Conservation (phyloP, 345 rosid genomes). For the Ceriops zippeliana region DNA sequence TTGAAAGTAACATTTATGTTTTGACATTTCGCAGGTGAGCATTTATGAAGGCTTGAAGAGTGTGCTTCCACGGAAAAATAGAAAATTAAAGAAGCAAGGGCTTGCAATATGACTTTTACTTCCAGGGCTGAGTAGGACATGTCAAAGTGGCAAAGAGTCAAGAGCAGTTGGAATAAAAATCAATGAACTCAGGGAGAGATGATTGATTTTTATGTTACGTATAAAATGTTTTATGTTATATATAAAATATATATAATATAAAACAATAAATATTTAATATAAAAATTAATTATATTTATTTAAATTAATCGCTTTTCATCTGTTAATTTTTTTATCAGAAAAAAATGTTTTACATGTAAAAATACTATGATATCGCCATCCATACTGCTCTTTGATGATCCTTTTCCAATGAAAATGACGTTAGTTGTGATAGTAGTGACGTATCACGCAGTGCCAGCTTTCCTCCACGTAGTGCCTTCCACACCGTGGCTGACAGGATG, state of each 20-base stretch:
- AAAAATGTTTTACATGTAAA: background rate
- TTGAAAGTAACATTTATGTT: background rate
- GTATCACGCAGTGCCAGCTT: conserved; percentile 3
- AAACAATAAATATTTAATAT: too few relatives aligned
- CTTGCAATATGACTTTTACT: conserved; percentile 25
- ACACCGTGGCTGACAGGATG: background rate
- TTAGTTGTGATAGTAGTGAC: conserved; percentile 8
- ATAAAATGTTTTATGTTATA: too few relatives aligned
- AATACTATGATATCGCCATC: background rate
- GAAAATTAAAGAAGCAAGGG: conserved; percentile 44
- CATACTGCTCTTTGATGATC: background rate
- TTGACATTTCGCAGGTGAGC: conserved; percentile 39
- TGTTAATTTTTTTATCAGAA: too few relatives aligned
- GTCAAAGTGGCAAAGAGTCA: too few relatives aligned
- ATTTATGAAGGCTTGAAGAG: conserved; percentile 64
- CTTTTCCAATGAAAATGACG: conserved; percentile 21
- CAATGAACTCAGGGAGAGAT: too few relatives aligned
- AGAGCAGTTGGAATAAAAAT: too few relatives aligned
- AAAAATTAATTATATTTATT: too few relatives aligned
- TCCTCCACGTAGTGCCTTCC: conserved; percentile 1
- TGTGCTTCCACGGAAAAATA: conserved; percentile 57
- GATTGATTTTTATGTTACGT: too few relatives aligned
- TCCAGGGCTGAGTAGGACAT: background rate
- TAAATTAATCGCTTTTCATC: too few relatives aligned
- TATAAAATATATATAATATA: too few relatives aligned